phyloP scores from a whole-genome alignment of 1,284 basidiomycete species.

The Tetrapyrgos nigripes region DNA sequence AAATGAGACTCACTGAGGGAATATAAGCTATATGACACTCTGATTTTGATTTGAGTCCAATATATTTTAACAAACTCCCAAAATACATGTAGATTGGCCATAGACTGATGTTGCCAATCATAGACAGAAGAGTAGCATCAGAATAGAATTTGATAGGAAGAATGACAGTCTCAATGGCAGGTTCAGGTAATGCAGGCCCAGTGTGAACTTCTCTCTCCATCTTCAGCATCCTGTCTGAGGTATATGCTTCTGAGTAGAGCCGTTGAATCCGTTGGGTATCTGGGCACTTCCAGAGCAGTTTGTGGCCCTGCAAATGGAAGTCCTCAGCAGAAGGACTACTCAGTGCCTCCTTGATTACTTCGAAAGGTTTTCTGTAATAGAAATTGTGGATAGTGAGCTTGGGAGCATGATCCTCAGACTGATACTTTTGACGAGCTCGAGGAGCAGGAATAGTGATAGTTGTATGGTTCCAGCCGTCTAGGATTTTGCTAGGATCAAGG shows the following conservation, averaged over 20 bases:
- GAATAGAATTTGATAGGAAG: slow-evolving; percentile 40
- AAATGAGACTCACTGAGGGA: slow-evolving; percentile 4
- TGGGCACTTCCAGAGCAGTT: slow-evolving; percentile 28
- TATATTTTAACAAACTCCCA: slow-evolving; percentile 37
- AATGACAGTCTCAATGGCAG: slow-evolving; percentile 27
- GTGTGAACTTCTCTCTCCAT: too few species aligned
- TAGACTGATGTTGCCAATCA: slow-evolving; percentile 36
- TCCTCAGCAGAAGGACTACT: slow-evolving; percentile 18
- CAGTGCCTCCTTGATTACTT: slow-evolving; percentile 32
- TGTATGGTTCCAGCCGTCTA: not conserved
- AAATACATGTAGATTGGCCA: slow-evolving; percentile 39
- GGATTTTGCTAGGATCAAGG: not conserved
- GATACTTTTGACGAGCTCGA: too few species aligned
- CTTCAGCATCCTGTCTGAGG: too few species aligned
- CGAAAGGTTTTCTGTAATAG: slow-evolving; percentile 14
- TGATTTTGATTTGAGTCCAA: slow-evolving; percentile 22
- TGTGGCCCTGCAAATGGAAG: slow-evolving; percentile 34
- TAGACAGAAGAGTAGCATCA: slow-evolving; percentile 39
- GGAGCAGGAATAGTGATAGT: not conserved
- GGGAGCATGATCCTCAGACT: too few species aligned
- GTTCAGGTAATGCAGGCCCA: too few species aligned
- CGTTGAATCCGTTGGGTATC: slow-evolving; percentile 8
- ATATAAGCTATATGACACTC: slow-evolving; percentile 22
- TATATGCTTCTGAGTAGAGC: slow-evolving; percentile 38
- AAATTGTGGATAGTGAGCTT: too few species aligned